Evolutionary conservation across 2,329 filamentous ascomycete species (phyloP), one percentile per base, ranked within the genome.

Genomic region (Pseudomassariella vexata): DNA sequence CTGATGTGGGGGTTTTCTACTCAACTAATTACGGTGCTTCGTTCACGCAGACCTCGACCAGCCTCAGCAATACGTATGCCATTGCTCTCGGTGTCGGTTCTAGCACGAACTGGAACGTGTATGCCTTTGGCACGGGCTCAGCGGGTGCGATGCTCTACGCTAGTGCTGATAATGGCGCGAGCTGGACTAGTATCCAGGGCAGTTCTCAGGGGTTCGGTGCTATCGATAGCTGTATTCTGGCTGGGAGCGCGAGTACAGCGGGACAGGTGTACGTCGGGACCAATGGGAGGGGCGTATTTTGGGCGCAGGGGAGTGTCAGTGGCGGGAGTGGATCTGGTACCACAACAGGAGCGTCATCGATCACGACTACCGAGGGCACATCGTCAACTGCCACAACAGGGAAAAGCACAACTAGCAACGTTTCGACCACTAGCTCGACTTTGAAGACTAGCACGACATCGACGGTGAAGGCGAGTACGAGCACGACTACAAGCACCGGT

Each of bases 1-100:
- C 73, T 0, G 60, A 75, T 32, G 53, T 45, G 0, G 74, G 74
- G 5, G 51, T 79, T 28, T 76, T 70, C 55, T 65, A 65, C 42
- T 73, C 68, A 8, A 68, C 62, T 5, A 50, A 77, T 48, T 73
- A 56, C 21, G 74, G 70, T 5, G 47, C 51, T 4, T 61, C 60
- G 2, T 76, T 76, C 41, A 56, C 60, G 0, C 49, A 60, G 17
- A 45, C 62, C 0, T 56, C 59, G 5, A 45, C 50, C 0, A 39
- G 39, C 7, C 40, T 69, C 12, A 61, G 49, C 3, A 52, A 60
- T 36, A 63, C 62, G 2, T 53, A 65, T 19, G 56, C 65, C 28
- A 54, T 71, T 34, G 55, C 66, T 0, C 52, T 71, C 1, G 67
- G 67, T 0, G 46, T 56, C 0, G 65, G 65, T 0, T 54, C 57